Conservation (phyloP, 169 alveolate genomes). For the Cryptosporidium tyzzeri region DNA sequence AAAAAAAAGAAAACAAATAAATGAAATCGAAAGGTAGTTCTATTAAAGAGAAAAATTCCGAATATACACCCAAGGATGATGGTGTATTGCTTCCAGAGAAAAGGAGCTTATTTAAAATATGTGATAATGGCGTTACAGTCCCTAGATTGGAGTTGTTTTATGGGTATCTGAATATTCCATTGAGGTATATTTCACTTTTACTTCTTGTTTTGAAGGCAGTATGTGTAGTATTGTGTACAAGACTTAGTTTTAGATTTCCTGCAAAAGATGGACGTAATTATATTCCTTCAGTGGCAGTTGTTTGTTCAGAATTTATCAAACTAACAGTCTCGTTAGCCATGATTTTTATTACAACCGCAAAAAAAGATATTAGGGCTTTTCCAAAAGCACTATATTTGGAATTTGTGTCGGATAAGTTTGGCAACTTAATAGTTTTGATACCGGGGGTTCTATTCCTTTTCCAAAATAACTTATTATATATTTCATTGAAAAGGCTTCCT, state of each 20-base stretch:
- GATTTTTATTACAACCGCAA: slow-evolving; percentile 47
- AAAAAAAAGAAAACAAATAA: background rate
- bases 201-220: slow-evolving; percentile 42
- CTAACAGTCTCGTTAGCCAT: slow-evolving; percentile 27
- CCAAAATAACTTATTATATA: slow-evolving; percentile 37
- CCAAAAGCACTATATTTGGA: slow-evolving; percentile 39
- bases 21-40: background rate
- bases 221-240: slow-evolving; percentile 55
- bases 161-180: slow-evolving; percentile 5
- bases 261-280: slow-evolving; percentile 50
- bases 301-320: slow-evolving; percentile 32
- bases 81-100: background rate
- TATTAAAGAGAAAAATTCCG: background rate
- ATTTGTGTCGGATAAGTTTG: slow-evolving; percentile 8
- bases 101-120: slow-evolving; percentile 1
- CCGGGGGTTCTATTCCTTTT: slow-evolving; percentile 45
- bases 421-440: slow-evolving; percentile 30
- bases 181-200: slow-evolving; percentile 35
- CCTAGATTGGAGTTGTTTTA: slow-evolving; percentile 42
- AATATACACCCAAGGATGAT: background rate
- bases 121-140: slow-evolving; percentile 25
- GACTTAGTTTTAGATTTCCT: slow-evolving; percentile 42
- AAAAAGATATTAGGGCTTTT: slow-evolving; percentile 31
- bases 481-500: slow-evolving; percentile 52
- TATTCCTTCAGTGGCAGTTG: slow-evolving; percentile 66